These are phyloP conservation scores for Xerocomus minutiporus DNA, from an alignment of 1,284 basidiomycete genomes.

Conservation along the genomic window DNA sequence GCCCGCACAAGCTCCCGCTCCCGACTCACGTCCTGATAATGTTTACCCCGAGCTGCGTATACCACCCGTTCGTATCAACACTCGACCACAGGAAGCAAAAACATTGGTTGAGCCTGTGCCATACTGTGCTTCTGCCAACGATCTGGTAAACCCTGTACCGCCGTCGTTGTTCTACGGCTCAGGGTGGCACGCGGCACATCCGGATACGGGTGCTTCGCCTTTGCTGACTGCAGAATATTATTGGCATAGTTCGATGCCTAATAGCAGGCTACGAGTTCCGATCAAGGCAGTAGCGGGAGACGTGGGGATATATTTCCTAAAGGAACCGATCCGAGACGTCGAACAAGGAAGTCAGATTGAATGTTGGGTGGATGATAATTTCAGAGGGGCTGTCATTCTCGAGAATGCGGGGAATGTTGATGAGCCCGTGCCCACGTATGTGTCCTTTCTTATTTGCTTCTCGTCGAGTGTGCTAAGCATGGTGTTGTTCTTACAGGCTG, in stretches of 20 bases:
- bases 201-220: conserved; percentile 43
- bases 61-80: conserved; percentile 70
- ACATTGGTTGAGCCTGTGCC: conserved; percentile 83
- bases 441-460: conserved; percentile 19
- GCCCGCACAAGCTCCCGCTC: conserved; percentile 2
- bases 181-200: conserved; percentile 81
- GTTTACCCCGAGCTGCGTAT: conserved; percentile 47
- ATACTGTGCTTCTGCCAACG: conserved; percentile 88
- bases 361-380: conserved; percentile 87
- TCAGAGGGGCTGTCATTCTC: conserved; percentile 54
- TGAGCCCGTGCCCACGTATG: conserved; percentile 53
- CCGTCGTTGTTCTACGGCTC: conserved; percentile 84
- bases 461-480: conserved; percentile 3
- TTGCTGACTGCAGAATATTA: conserved; percentile 68
- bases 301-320: conserved; percentile 73
- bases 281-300: conserved; percentile 73
- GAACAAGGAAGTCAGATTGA: conserved; percentile 63
- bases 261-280: conserved; percentile 72
- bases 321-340: conserved; percentile 51
- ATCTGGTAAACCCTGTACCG: conserved; percentile 90
- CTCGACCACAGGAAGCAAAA: conserved; percentile 53
- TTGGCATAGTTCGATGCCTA: conserved; percentile 80
- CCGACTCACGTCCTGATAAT: conserved; percentile 24
- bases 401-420: conserved; percentile 56
- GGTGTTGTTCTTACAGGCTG: conserved; percentile 43